These are phyloP conservation scores for Chenopodium suecicum DNA, from an alignment of 148 eudicot species.

Conservation along the genomic window DNA sequence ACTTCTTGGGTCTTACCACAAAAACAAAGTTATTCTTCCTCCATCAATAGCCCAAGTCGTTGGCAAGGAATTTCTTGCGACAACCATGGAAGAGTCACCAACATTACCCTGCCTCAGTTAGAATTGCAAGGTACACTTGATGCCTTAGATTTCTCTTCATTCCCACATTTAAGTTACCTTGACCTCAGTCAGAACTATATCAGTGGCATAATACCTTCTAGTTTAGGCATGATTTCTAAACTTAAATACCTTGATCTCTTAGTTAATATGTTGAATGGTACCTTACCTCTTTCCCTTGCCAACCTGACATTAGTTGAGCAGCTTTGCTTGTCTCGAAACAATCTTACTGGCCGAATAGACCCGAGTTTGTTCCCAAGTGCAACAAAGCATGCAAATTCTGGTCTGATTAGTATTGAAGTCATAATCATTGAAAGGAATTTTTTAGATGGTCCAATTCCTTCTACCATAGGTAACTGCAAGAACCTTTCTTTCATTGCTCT, in stretches of 20 bases:
- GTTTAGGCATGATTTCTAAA: slow-evolving; percentile 14
- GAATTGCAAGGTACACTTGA: too few relatives aligned
- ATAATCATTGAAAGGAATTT: not conserved
- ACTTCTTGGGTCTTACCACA: too few relatives aligned
- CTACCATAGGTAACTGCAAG: slow-evolving; percentile 15
- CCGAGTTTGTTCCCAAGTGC: slow-evolving; percentile 18
- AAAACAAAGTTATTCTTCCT: too few relatives aligned
- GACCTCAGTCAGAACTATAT: slow-evolving; percentile 16
- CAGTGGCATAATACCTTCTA: slow-evolving; percentile 19
- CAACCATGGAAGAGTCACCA: too few relatives aligned
- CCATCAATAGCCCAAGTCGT: too few relatives aligned
- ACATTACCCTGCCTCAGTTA: too few relatives aligned
- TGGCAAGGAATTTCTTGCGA: too few relatives aligned
- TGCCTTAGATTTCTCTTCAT: slow-evolving; percentile 29
- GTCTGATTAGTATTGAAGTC: slow-evolving; percentile 11
- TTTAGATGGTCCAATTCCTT: slow-evolving; percentile 18
- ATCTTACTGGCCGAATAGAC: slow-evolving; percentile 8
- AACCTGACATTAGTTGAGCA: slow-evolving; percentile 18
- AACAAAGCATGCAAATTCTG: not conserved
- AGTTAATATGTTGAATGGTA: not conserved
- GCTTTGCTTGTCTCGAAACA: slow-evolving; percentile 18
- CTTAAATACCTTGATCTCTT: slow-evolving; percentile 23
- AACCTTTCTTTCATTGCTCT: slow-evolving; percentile 11
- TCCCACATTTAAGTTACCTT: slow-evolving; percentile 16
- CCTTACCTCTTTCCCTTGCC: slow-evolving; percentile 16